Base-by-base conservation (phyloP, 2,329 filamentous ascomycete species). In the Fusarium sacchari region DNA sequence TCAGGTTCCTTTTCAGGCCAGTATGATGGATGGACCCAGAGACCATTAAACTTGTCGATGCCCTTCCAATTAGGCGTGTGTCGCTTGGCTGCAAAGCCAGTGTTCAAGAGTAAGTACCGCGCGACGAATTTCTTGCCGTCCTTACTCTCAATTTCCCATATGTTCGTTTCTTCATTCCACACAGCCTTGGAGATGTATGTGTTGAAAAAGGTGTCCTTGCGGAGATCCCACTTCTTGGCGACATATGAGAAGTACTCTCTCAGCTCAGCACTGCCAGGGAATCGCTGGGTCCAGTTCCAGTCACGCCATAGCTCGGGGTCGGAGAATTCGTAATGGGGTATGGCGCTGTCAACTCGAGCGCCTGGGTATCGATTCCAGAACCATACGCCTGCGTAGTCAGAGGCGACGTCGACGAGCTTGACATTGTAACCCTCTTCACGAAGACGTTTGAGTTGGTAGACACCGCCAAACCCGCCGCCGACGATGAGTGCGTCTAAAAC, bases 121-220 rank as follows among this genome's bases (percentile, higher is more conserved):
- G 36, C 46, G 7, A 34, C 13, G 17, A 53, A 40, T n/a, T 30
- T 58, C 30, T 49, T 49, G 0, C 32, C 32, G 2, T 58, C 30
- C 4, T 28, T 53, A 13, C 36, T 40, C 10, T 24, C 26, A 0
- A 60, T 34, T 2, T 62, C 20, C 50, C 66, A 39, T 40, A 36
- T 58, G 6, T 6, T 36, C 1, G 7, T 1, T 5, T 49, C 13
- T 12, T 58, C 40, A 1, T n/a, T 18, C 55, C 55, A 58, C 1
- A 50, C 46, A 6, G 69, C 60, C 1, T 60, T 69, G 1, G 79
- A 76, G 61, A 86, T 78, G 77, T 87, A 89, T 12, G 80, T 79
- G 20, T 49, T 36, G 40, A 58, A 58, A 2, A 49, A 13, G 20
- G 81, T 83, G 47, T 74, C 67, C 37, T 59, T 65, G 15, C 46